Conservation (phyloP, 1,284 basidiomycete species). For the Rhodotorula sp. region DNA sequence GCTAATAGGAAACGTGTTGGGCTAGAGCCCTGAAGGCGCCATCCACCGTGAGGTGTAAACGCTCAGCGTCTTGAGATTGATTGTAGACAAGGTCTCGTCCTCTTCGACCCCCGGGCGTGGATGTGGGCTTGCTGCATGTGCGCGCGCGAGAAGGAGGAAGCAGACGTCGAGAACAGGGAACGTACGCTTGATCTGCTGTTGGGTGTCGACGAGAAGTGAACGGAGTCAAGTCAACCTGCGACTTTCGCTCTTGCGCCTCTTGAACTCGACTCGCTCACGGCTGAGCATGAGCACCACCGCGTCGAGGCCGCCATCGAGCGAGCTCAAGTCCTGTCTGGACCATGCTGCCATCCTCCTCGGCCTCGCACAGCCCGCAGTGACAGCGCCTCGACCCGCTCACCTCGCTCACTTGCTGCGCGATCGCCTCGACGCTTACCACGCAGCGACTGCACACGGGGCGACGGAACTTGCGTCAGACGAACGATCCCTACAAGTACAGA, state of each 20-base stretch:
- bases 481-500: background rate
- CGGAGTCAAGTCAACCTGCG: background rate
- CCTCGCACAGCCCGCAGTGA: background rate
- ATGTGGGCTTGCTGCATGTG: too few species aligned
- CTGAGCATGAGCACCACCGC: background rate
- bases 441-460: background rate
- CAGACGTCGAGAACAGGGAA: too few species aligned
- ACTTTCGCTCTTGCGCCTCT: too few species aligned
- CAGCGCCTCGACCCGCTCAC: background rate
- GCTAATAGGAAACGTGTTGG: conserved; percentile 10
- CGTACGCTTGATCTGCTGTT: too few species aligned
- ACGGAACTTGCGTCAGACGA: background rate
- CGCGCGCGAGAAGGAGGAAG: background rate
- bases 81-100: background rate
- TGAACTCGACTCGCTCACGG: background rate
- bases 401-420: conserved; percentile 1
- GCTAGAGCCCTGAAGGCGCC: conserved; percentile 5
- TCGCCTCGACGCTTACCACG: conserved; percentile 10
- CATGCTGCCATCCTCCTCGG: background rate
- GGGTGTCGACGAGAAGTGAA: background rate
- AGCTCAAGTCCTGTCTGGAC: background rate
- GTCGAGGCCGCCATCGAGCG: background rate
- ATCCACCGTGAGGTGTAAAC: conserved; percentile 4
- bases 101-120: background rate
- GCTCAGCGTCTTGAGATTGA: background rate